Base-by-base conservation (phyloP, 306 rosid species). In the Lathyrus oleraceus region DNA sequence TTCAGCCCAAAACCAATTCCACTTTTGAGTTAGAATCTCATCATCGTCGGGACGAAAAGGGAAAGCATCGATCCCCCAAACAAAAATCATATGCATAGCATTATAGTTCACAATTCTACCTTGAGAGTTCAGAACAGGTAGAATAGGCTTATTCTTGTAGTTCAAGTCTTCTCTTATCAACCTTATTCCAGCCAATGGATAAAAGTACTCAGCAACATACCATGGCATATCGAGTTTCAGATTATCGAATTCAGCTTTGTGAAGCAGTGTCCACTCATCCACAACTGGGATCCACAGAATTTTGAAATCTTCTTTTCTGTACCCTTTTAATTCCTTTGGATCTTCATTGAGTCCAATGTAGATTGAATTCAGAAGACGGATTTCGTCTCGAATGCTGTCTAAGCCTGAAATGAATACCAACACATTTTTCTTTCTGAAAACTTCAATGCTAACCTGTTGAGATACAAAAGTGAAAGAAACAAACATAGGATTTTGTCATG, bases 1-100 rank as follows among this genome's bases (percentile, higher is more conserved):
- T 67, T 82, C 81, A 1, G 70, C 19, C 86, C 86, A 82, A 45
- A 82, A 82, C 86, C 86, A 82, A 15, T 78, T 82, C 80, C 79
- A 75, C 4, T 71, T 82, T 71, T 75, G 81, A 16, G 81, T 58
- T 10, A 82, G 86, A 0, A 30, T 3, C 19, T 53, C 78, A 40
- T 75, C 86, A 67, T 78, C 83, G 6, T 39, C 13, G 8, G 78
- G 69, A 8, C 81, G 65, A 56, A 79, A 82, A 28, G 86, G 86
- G 76, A 82, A 82, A 12, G 83, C 83, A 9, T 76, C 78, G 14
- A 75, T 76, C 0, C 83, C 86, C 86, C 86, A 79, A 0, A 76
- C 86, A 36, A 82, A 82, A 17, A 82, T 71, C 83, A 82, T 67
- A 69, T 82, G 86, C 78, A 75, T 53, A 0, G 86, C 83, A 71